Evolutionary conservation across 2,329 filamentous ascomycete species (phyloP), one percentile per base, ranked within the genome.

Genomic region (Cercospora canescens): DNA sequence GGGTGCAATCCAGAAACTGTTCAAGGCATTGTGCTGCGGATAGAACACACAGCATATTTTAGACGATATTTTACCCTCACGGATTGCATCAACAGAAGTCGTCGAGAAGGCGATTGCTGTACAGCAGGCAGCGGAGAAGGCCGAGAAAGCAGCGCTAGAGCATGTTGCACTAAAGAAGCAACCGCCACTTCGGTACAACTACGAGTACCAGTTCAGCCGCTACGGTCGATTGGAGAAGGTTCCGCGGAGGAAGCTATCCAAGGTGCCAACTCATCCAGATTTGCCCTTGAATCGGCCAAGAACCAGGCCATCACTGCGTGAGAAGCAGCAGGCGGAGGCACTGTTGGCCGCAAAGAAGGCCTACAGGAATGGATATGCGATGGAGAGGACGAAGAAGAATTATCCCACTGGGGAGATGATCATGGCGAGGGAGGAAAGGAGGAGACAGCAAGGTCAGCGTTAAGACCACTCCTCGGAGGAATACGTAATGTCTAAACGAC

Each of bases 21-120:
- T 94, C 87, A 96, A 95, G 85, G 87, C 89, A 67, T 84, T 97
- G 65, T 98, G 94, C 88, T 98, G 94, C 82, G 92, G 92, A 86
- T 77, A 76, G 75, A 63, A 39, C 30, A 55, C 60, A 61, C 69
- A 56, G 67, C 45, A 52, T 28, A 59, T 21, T 37, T 16, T 48
- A 58, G 62, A 39, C 26, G 48, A 63, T 45, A 58, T 58, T 37
- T 52, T 59, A 58, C 55, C 54, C 14, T 32, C 54, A n/a, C 18
- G 54, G 32, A 59, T 58, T 34, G 39, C 60, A 41, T 39, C 48
- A 16, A 32, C 48, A 55, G 21, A 56, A 24, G 52, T 56, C n/a
- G 52, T 56, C 32, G 30, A 56, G 4, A 34, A 56, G 52, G 30
- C 52, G 30, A 34, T 56, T 56, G 52, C 52, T 56, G 52, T 16